phyloP scores from a whole-genome alignment of 495 filamentous ascomycete genomes.

The Penicillium lagena region DNA sequence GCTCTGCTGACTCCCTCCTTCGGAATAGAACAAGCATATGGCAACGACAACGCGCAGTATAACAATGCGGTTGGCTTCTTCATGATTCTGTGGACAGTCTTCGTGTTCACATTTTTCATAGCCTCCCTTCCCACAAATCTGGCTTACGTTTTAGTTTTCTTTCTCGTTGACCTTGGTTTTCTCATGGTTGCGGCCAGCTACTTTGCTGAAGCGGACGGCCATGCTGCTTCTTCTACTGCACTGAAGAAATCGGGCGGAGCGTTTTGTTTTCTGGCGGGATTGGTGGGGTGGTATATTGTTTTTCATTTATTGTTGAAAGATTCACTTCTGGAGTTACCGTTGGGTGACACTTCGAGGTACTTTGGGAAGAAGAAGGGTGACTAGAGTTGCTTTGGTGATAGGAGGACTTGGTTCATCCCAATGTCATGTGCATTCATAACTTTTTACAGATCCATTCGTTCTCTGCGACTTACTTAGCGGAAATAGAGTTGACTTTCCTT shows the following conservation, averaged over 20 bases:
- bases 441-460: too few species aligned
- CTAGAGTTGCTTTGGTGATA: not conserved
- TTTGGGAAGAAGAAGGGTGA: constrained; percentile 24
- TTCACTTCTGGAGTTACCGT: constrained; percentile 32
- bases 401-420: too few species aligned
- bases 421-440: too few species aligned
- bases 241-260: constrained; percentile 39
- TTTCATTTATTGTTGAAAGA: constrained; percentile 40
- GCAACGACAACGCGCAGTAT: constrained; percentile 26
- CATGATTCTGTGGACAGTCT: constrained; percentile 42
- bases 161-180: constrained; percentile 41
- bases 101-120: constrained; percentile 40
- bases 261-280: constrained; percentile 40
- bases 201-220: constrained; percentile 38
- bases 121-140: constrained; percentile 40
- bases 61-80: constrained; percentile 42
- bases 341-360: constrained; percentile 40
- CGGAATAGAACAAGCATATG: constrained; percentile 34
- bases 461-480: too few species aligned
- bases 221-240: constrained; percentile 19
- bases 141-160: constrained; percentile 42
- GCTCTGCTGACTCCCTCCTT: constrained; percentile 33
- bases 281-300: constrained; percentile 45
- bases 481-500: too few species aligned
- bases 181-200: constrained; percentile 38